These are phyloP conservation scores for Nakazawaea pomicola DNA, from an alignment of 805 yeast species.

Conservation along the genomic window DNA sequence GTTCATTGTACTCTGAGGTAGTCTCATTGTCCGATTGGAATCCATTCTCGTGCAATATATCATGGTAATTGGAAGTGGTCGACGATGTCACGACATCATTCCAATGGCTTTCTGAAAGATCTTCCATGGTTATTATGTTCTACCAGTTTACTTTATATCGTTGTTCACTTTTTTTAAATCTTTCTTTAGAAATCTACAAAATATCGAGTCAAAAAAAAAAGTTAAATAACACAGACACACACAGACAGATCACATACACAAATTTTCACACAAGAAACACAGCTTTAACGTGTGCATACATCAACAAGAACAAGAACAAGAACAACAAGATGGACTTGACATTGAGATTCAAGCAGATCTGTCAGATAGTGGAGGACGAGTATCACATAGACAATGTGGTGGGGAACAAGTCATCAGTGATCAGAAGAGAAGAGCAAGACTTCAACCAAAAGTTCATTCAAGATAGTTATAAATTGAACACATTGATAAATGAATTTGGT, in stretches of 20 bases:
- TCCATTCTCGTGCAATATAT: conserved; percentile 12
- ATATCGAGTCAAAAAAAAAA: no score
- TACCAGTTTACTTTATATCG: neutral
- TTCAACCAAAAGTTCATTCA: conserved; percentile 8
- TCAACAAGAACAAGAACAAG: neutral
- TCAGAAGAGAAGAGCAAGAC: neutral
- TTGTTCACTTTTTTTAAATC: neutral
- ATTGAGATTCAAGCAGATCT: conserved; percentile 43
- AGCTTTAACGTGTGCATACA: neutral
- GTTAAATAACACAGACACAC: no score
- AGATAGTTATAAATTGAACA: conserved; percentile 8
- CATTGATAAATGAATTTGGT: conserved; percentile 1
- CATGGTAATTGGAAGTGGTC: conserved; percentile 21
- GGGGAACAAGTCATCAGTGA: conserved; percentile 3
- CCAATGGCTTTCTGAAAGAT: conserved; percentile 55
- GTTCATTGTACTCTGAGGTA: no score
- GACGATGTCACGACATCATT: conserved; percentile 47
- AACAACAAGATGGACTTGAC: conserved; percentile 34
- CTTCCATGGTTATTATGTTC: conserved; percentile 27
- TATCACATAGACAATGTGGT: conserved; percentile 14
- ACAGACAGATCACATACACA: no score
- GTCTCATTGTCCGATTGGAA: no score
- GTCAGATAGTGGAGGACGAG: conserved; percentile 35
- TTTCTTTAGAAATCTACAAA: no score
- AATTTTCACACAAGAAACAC: neutral